These are phyloP conservation scores for Austroboletus festivus DNA, from an alignment of 768 basidiomycete species.

Conservation along the genomic window DNA sequence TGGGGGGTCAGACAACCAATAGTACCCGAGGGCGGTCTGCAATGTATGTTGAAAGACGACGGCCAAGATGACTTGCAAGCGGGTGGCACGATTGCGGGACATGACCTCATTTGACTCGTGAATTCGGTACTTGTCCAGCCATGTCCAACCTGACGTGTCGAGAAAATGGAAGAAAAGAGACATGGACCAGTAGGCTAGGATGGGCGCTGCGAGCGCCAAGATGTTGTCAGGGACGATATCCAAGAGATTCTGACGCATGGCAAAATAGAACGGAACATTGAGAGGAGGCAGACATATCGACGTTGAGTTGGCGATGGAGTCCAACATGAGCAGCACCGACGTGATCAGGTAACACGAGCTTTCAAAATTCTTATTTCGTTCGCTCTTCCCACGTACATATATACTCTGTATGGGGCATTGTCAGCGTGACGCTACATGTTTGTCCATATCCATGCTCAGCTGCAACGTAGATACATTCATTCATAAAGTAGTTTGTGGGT, in stretches of 20 bases:
- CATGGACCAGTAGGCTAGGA: constrained; percentile 80
- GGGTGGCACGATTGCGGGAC: constrained; percentile 70
- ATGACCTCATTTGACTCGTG: constrained; percentile 83
- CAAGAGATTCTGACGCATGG: constrained; percentile 44
- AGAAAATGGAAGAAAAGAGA: constrained; percentile 80
- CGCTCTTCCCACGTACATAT: too few species aligned
- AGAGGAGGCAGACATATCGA: constrained; percentile 36
- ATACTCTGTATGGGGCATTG: too few species aligned
- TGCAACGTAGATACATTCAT: too few species aligned
- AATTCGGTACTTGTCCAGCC: constrained; percentile 80
- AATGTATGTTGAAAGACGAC: constrained; percentile 84
- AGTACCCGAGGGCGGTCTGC: constrained; percentile 73
- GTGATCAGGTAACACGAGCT: too few species aligned
- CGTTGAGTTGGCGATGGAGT: too few species aligned
- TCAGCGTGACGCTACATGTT: too few species aligned
- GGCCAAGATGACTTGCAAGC: constrained; percentile 66
- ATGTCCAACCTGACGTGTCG: constrained; percentile 73
- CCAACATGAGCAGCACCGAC: constrained; percentile 13
- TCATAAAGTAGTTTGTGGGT: too few species aligned
- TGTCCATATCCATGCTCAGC: too few species aligned
- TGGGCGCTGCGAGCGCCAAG: constrained; percentile 69
- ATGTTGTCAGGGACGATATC: constrained; percentile 63
- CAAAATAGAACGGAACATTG: constrained; percentile 55
- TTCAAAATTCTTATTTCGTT: too few species aligned
- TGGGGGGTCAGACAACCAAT: constrained; percentile 56